Evolutionary conservation across 2,329 filamentous ascomycete genomes (phyloP).

Genomic region (Fusarium annulatum): DNA sequence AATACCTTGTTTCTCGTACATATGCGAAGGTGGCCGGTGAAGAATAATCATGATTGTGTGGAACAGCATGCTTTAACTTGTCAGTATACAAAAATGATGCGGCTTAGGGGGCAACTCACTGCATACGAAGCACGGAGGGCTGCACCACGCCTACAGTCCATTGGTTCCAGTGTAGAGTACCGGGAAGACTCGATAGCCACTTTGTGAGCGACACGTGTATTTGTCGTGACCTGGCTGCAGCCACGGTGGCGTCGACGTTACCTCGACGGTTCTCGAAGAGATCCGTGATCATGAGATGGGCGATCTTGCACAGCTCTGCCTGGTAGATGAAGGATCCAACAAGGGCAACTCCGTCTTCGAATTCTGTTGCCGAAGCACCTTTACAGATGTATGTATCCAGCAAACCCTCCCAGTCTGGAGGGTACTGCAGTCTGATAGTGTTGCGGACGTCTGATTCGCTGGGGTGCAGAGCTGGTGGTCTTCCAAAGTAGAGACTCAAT

Average conservation of each 20-base stretch:
- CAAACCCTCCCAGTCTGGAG: slow-evolving; percentile 59
- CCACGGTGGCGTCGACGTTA: slow-evolving; percentile 54
- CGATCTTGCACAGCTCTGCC: slow-evolving; percentile 60
- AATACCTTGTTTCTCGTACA: slow-evolving; percentile 54
- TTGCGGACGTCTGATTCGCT: slow-evolving; percentile 62
- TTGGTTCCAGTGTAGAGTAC: slow-evolving; percentile 62
- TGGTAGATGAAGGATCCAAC: slow-evolving; percentile 60
- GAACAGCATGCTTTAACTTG: slow-evolving; percentile 54
- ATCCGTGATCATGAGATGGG: slow-evolving; percentile 62
- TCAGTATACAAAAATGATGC: slow-evolving; percentile 25
- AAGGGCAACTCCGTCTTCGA: slow-evolving; percentile 58
- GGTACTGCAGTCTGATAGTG: slow-evolving; percentile 61
- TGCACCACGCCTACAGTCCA: slow-evolving; percentile 61
- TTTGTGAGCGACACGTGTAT: slow-evolving; percentile 60
- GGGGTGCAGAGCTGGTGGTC: slow-evolving; percentile 61
- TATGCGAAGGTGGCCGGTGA: slow-evolving; percentile 59
- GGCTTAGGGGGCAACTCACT: slow-evolving; percentile 47
- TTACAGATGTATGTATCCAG: slow-evolving; percentile 61
- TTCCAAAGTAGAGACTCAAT: slow-evolving; percentile 62
- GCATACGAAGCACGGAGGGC: slow-evolving; percentile 59
- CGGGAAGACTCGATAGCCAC: slow-evolving; percentile 59
- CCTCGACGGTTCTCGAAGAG: slow-evolving; percentile 60
- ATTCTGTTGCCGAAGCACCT: slow-evolving; percentile 56
- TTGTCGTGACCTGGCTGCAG: slow-evolving; percentile 56
- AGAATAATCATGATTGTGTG: slow-evolving; percentile 64